phyloP scores from a whole-genome alignment of 495 filamentous ascomycete species.

The Durotheca rogersii region DNA sequence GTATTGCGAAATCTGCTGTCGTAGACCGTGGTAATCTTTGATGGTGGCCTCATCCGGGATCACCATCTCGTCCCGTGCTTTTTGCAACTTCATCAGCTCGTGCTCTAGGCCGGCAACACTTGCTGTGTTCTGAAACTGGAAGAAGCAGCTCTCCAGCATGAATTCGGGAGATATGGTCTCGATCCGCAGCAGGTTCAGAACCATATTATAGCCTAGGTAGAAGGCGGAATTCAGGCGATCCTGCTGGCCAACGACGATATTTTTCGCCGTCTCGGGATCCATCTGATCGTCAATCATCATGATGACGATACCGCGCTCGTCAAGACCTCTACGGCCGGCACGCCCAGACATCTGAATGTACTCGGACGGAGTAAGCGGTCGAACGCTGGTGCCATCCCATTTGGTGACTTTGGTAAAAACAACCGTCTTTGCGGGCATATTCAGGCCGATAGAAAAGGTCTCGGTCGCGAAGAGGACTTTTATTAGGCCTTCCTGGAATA shows the following conservation, averaged over 20 bases:
- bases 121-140: slow-evolving; percentile 93
- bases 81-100: slow-evolving; percentile 72
- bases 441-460: slow-evolving; percentile 96
- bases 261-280: slow-evolving; percentile 89
- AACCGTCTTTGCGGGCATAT: slow-evolving; percentile 99
- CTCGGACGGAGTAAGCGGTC: slow-evolving; percentile 91
- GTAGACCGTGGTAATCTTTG: slow-evolving; percentile 86
- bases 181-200: slow-evolving; percentile 91
- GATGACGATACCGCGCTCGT: slow-evolving; percentile 97
- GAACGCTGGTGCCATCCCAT: slow-evolving; percentile 78
- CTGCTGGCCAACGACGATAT: slow-evolving; percentile 93
- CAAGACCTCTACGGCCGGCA: slow-evolving; percentile 92
- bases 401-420: slow-evolving; percentile 96
- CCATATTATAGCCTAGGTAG: slow-evolving; percentile 99
- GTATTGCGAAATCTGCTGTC: slow-evolving; percentile 78
- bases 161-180: slow-evolving; percentile 95
- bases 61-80: slow-evolving; percentile 64
- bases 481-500: slow-evolving; percentile 97
- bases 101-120: slow-evolving; percentile 79
- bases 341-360: slow-evolving; percentile 99
- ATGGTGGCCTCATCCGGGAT: slow-evolving; percentile 85
- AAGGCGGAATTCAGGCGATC: slow-evolving; percentile 97
- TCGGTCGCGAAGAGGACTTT: slow-evolving; percentile 98
- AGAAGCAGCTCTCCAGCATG: slow-evolving; percentile 96
- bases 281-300: slow-evolving; percentile 99